These are phyloP conservation scores for Aquilaria malaccensis DNA, from an alignment of 345 rosid genomes.

Conservation along the genomic window DNA sequence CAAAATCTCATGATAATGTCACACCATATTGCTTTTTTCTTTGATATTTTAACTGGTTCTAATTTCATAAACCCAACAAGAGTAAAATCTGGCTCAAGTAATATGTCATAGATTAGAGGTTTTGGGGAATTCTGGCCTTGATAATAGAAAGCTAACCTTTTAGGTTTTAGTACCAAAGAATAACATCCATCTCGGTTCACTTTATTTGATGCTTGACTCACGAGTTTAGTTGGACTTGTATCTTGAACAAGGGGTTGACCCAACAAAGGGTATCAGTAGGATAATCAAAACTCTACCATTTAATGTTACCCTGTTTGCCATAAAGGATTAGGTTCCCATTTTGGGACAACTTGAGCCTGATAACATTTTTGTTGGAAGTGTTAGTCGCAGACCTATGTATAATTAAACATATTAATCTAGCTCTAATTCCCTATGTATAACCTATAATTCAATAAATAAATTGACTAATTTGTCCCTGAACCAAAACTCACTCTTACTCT, in stretches of 20 bases:
- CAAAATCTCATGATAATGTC: too few relatives aligned
- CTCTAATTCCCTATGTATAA: too few relatives aligned
- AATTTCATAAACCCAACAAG: slow-evolving; percentile 15
- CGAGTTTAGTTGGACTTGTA: slow-evolving; percentile 17
- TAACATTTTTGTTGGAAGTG: slow-evolving; percentile 41
- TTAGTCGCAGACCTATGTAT: slow-evolving; percentile 4
- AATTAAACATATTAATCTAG: too few relatives aligned
- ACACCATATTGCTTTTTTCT: too few relatives aligned
- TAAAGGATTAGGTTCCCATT: slow-evolving; percentile 47
- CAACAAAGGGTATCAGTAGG: slow-evolving; percentile 39
- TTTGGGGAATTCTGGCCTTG: slow-evolving; percentile 18
- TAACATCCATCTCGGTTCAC: slow-evolving; percentile 24
- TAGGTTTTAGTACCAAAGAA: slow-evolving; percentile 27
- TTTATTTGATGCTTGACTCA: slow-evolving; percentile 25
- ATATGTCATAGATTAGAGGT: slow-evolving; percentile 18
- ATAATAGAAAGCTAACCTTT: slow-evolving; percentile 22
- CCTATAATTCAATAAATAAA: too few relatives aligned
- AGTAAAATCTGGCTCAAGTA: not conserved
- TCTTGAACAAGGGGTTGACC: slow-evolving; percentile 24
- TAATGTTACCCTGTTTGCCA: slow-evolving; percentile 26
- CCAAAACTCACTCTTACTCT: too few relatives aligned
- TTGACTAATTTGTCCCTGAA: too few relatives aligned
- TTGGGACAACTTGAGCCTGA: slow-evolving; percentile 24
- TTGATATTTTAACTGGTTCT: not conserved
- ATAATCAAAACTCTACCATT: slow-evolving; percentile 48